These are phyloP conservation scores for Artemisia argyi DNA, from an alignment of 129 eudicot species.

Conservation along the genomic window DNA sequence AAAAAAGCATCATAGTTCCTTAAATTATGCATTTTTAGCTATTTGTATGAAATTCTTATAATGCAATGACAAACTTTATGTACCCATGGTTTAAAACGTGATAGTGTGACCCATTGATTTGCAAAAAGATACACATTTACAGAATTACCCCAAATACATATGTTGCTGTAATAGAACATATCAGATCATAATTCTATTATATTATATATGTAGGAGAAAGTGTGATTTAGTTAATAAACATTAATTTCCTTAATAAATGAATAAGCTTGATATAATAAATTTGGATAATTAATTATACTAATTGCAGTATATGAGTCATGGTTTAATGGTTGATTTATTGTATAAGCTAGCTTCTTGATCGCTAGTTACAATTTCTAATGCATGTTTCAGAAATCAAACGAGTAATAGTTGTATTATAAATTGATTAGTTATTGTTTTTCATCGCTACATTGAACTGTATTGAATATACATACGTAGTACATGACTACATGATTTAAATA, in stretches of 20 bases:
- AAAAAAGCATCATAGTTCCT: too few species aligned
- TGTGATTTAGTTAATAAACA: not conserved
- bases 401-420: too few species aligned
- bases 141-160: not conserved
- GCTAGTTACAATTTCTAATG: too few species aligned
- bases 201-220: not conserved
- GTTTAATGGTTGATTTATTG: too few species aligned
- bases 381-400: too few species aligned
- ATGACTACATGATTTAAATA: too few species aligned
- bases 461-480: too few species aligned
- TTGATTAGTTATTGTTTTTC: too few species aligned
- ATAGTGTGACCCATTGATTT: not conserved
- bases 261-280: not conserved
- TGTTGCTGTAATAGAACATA: not conserved
- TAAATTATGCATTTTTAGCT: too few species aligned
- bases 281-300: not conserved
- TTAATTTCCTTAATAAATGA: not conserved
- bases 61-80: not conserved
- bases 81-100: slow-evolving; percentile 4
- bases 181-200: not conserved
- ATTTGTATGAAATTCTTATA: not conserved
- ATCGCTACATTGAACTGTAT: too few species aligned
- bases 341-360: too few species aligned
- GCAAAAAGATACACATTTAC: not conserved
- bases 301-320: not conserved